These are phyloP conservation scores for Cadophora malorum DNA, from an alignment of 2,329 filamentous ascomycete species.

Conservation along the genomic window DNA sequence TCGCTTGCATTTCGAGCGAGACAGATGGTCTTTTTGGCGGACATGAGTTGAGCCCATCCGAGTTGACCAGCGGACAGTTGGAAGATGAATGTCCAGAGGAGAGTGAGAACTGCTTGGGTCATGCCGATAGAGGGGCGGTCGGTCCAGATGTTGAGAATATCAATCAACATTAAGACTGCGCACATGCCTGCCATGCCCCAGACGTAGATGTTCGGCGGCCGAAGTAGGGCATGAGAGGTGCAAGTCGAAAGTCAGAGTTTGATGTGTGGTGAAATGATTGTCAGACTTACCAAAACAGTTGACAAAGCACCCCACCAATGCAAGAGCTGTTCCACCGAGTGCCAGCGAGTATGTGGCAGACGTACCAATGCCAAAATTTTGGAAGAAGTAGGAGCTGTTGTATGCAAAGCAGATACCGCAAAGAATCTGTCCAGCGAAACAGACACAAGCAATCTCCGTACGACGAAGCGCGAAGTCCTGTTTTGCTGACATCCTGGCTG, in stretches of 20 bases:
- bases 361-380: neutral
- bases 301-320: neutral
- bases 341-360: neutral
- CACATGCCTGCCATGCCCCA: neutral
- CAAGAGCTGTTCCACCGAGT: neutral
- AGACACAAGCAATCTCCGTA: neutral
- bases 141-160: conserved; percentile 16
- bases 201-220: neutral
- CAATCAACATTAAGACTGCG: neutral
- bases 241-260: neutral
- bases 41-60: conserved; percentile 16
- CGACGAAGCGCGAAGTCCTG: neutral
- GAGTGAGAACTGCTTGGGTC: conserved; percentile 21
- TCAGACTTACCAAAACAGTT: neutral
- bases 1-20: conserved; percentile 12
- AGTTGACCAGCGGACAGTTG: conserved; percentile 17
- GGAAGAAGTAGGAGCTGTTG: neutral
- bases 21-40: conserved; percentile 19
- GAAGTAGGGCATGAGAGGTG: neutral
- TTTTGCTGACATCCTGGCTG: neutral
- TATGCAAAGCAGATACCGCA: neutral
- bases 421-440: neutral
- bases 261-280: neutral
- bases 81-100: conserved; percentile 22
- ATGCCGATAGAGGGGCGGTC: conserved; percentile 20